phyloP scores from a whole-genome alignment of 306 rosid species.

The Cercis canadensis region DNA sequence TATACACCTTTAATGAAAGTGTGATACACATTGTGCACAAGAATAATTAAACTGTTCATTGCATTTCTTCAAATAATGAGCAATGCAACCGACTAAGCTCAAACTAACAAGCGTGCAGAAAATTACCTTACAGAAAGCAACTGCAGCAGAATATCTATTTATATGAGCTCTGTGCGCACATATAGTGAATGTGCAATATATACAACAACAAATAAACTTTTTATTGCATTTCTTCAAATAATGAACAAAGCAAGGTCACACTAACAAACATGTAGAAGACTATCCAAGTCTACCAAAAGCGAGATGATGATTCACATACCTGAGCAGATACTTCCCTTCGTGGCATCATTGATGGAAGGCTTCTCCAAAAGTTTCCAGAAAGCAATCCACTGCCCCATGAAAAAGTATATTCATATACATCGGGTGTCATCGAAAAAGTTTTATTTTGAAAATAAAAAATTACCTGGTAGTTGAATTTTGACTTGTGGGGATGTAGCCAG shows the following conservation, averaged over 20 bases:
- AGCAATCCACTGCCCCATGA: slow-evolving; percentile 70
- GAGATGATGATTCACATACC: slow-evolving; percentile 52
- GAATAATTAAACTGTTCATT: slow-evolving; percentile 15
- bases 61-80: no score
- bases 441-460: slow-evolving; percentile 31
- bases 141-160: slow-evolving; percentile 4
- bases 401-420: slow-evolving; percentile 33
- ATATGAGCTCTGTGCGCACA: slow-evolving; percentile 10
- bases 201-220: slow-evolving; percentile 4
- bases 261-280: slow-evolving; percentile 8
- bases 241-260: slow-evolving; percentile 14
- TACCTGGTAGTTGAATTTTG: slow-evolving; percentile 71
- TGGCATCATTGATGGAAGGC: slow-evolving; percentile 83
- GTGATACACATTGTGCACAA: slow-evolving; percentile 1
- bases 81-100: slow-evolving; percentile 4
- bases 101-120: background rate
- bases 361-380: slow-evolving; percentile 83
- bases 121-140: no score
- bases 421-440: slow-evolving; percentile 1
- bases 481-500: slow-evolving; percentile 77
- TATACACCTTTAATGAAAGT: slow-evolving; percentile 21
- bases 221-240: slow-evolving; percentile 13
- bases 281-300: slow-evolving; percentile 8
- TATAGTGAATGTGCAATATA: slow-evolving; percentile 18
- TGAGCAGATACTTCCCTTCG: slow-evolving; percentile 72